A percentile compares a stretch with the other conserved stretches of the same genome.
Conservation (phyloP, 2,329 filamentous ascomycete genomes). For the Clarireedia hainanense region DNA sequence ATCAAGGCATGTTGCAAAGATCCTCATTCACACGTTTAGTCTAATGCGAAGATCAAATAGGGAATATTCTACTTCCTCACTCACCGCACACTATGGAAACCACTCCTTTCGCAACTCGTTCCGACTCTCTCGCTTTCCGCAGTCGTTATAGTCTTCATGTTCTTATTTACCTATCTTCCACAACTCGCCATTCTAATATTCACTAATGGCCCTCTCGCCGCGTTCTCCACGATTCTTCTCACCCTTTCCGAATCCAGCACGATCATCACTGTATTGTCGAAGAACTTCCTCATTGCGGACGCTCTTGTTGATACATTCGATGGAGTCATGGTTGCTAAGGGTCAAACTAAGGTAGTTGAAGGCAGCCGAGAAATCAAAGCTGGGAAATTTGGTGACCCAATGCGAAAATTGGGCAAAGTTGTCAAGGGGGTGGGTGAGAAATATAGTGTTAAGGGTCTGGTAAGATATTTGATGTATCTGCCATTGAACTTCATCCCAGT, state of each 20-base stretch:
- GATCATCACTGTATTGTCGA: constrained; percentile 48
- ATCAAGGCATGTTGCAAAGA: constrained; percentile 47
- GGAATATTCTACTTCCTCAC: constrained; percentile 52
- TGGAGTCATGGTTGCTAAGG: constrained; percentile 50
- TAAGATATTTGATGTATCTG: constrained; percentile 64
- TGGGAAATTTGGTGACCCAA: constrained; percentile 43
- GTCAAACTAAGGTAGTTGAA: constrained; percentile 54
- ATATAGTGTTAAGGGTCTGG: constrained; percentile 53
- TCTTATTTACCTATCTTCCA: constrained; percentile 77
- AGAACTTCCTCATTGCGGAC: constrained; percentile 71
- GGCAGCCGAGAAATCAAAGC: constrained; percentile 66
- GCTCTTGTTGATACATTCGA: constrained; percentile 86
- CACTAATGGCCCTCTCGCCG: constrained; percentile 74
- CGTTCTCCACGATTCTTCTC: constrained; percentile 63
- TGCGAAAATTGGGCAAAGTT: constrained; percentile 46
- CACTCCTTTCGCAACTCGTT: constrained; percentile 45
- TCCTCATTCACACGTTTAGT: background rate
- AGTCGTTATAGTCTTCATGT: constrained; percentile 72
- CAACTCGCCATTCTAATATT: constrained; percentile 77
- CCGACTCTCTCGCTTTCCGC: constrained; percentile 63
- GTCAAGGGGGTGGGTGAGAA: constrained; percentile 49
- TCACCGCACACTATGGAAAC: constrained; percentile 50
- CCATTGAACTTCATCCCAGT: constrained; percentile 91
- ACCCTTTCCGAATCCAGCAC: constrained; percentile 56
- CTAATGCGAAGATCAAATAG: constrained; percentile 27